These are phyloP conservation scores for Aschersonia sp. DNA, from an alignment of 2,329 filamentous ascomycete genomes.

Conservation along the genomic window DNA sequence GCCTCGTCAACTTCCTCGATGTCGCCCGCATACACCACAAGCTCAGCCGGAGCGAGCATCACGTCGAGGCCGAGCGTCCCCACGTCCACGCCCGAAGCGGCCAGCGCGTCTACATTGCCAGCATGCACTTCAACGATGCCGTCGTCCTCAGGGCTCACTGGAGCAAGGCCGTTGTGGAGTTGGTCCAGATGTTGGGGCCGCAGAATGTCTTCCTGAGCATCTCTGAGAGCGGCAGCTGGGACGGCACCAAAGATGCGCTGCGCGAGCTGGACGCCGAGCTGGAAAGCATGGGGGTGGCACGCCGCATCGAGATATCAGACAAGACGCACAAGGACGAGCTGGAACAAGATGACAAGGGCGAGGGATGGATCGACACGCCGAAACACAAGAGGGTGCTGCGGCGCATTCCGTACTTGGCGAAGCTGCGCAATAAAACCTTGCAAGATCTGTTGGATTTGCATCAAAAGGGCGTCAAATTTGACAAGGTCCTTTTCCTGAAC, in stretches of 20 bases:
- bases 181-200: slow-evolving; percentile 41
- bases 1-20: slow-evolving; percentile 23
- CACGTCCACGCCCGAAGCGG: slow-evolving; percentile 2
- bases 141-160: slow-evolving; percentile 45
- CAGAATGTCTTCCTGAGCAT: slow-evolving; percentile 56
- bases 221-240: slow-evolving; percentile 55
- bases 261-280: slow-evolving; percentile 39
- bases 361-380: slow-evolving; percentile 52
- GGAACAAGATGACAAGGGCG: slow-evolving; percentile 21
- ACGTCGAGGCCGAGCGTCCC: neutral
- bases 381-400: slow-evolving; percentile 39
- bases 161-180: slow-evolving; percentile 42
- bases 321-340: slow-evolving; percentile 45
- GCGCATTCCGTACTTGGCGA: slow-evolving; percentile 55
- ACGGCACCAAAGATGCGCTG: slow-evolving; percentile 50
- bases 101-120: slow-evolving; percentile 49
- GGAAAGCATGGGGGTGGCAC: slow-evolving; percentile 33
- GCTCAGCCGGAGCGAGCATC: slow-evolving; percentile 14
- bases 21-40: slow-evolving; percentile 21
- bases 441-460: slow-evolving; percentile 38
- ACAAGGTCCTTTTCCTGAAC: slow-evolving; percentile 47
- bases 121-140: slow-evolving; percentile 56
- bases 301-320: slow-evolving; percentile 42
- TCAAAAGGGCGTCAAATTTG: slow-evolving; percentile 34
- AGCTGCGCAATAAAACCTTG: slow-evolving; percentile 49